Base-by-base conservation (phyloP, 495 filamentous ascomycete genomes). In the Amphirosellinia nigrospora region DNA sequence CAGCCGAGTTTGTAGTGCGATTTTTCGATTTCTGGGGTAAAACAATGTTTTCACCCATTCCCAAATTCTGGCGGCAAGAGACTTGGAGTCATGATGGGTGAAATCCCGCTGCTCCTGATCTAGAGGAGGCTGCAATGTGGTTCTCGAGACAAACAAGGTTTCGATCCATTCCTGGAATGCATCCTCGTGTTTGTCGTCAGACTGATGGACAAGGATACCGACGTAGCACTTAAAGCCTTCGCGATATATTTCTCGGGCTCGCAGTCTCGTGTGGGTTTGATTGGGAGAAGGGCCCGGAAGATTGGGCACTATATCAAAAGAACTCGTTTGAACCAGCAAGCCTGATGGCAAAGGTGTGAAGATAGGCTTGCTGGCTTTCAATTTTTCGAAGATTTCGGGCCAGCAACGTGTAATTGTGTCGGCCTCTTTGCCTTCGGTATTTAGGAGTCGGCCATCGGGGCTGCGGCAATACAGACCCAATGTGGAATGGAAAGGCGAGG, bases 161-260 rank as follows among this genome's bases (percentile, higher is more conserved):
- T 62, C 59, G 32, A 62, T 45, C 59, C 59, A 62, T 62, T 45
- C 59, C n/a, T 6, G 21, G n/a, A 62, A 45, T 28, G 59, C 38
- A 0, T 19, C 59, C 4, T 46, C 59, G 5, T 30, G 16, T 15
- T 26, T 32, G 6, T 45, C 39, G 15, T 62, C 39, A 15, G 38
- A 46, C 2, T 19, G 38, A 28, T 45, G 21, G 38, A 16, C 32
- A 28, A 62, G 26, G 19, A 28, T 5, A 10, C 59, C 59, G 13
- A 62, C 39, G n/a, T 62, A 62, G 19, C 38, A 62, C 16, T 62
- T 62, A 9, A 19, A 62, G 13, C 23, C 11, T 15, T 62, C 59
- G 32, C 59, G 59, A 62, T 62, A 62, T 62, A 46, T 62, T 23
- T 62, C 59, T 28, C 59, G 59, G 10, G 16, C 59, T 16, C 59